These are phyloP conservation scores for Cryptococcus sp. DNA, from an alignment of 1,284 basidiomycete species.

Conservation along the genomic window DNA sequence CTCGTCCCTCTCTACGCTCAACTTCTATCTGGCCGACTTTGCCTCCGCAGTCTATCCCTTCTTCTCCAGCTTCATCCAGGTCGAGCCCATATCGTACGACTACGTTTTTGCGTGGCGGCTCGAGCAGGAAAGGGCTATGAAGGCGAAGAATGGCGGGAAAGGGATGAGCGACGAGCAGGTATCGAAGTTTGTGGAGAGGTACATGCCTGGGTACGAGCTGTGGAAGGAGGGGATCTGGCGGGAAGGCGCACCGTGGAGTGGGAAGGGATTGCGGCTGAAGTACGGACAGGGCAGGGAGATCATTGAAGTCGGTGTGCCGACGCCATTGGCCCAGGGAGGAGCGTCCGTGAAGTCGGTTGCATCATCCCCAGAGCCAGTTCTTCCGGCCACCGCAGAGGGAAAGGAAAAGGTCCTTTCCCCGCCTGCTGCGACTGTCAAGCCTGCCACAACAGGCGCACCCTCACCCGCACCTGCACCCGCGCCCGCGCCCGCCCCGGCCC, in stretches of 20 bases:
- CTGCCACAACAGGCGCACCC: background rate
- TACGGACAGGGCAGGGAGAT: conserved; percentile 41
- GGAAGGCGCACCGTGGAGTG: conserved; percentile 25
- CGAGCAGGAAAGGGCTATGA: conserved; percentile 85
- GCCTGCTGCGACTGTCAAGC: background rate
- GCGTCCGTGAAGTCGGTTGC: background rate
- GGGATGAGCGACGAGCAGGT: conserved; percentile 83
- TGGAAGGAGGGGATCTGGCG: conserved; percentile 26
- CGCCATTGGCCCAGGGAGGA: background rate
- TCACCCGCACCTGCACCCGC: background rate
- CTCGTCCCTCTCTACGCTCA: conserved; percentile 26
- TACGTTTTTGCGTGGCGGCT: conserved; percentile 62
- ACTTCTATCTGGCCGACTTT: conserved; percentile 30
- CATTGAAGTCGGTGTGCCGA: conserved; percentile 13
- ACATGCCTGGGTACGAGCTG: conserved; percentile 44
- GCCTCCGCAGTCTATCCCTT: conserved; percentile 24
- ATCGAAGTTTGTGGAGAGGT: conserved; percentile 56
- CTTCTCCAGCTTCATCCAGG: conserved; percentile 32
- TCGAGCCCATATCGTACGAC: conserved; percentile 36
- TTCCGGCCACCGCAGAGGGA: background rate
- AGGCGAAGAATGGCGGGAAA: conserved; percentile 68
- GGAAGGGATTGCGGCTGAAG: conserved; percentile 28
- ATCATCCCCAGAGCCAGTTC: background rate
- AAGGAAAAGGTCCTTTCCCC: background rate
- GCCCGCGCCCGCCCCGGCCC: background rate